These are phyloP conservation scores for Schwanniomyces sp. DNA, from an alignment of 805 yeast genomes.

Conservation along the genomic window DNA sequence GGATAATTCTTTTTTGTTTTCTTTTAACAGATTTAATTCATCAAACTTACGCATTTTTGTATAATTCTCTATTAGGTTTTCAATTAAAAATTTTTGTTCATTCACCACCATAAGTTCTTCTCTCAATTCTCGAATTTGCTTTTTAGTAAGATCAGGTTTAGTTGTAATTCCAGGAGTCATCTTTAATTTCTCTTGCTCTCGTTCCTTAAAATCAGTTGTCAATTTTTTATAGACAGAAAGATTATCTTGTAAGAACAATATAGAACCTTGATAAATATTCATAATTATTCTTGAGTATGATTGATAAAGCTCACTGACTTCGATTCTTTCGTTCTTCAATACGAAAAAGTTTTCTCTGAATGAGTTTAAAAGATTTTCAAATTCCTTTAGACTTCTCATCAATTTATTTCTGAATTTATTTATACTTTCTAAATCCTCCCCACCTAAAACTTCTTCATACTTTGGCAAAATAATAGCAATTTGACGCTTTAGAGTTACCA, in stretches of 20 bases:
- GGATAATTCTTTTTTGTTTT: slow-evolving; percentile 57
- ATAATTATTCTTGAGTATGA: slow-evolving; percentile 33
- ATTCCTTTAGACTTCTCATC: slow-evolving; percentile 28
- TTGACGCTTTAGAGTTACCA: slow-evolving; percentile 21
- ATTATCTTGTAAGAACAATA: slow-evolving; percentile 64
- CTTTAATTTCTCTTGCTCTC: slow-evolving; percentile 21
- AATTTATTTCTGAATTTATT: slow-evolving; percentile 21
- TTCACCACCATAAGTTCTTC: slow-evolving; percentile 83
- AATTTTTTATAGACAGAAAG: slow-evolving; percentile 63
- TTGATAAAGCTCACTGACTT: slow-evolving; percentile 11
- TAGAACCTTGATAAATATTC: slow-evolving; percentile 57
- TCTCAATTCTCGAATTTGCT: slow-evolving; percentile 56
- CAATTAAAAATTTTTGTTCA: slow-evolving; percentile 77
- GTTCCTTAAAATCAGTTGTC: slow-evolving; percentile 45
- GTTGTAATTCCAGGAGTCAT: background rate
- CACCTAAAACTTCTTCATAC: slow-evolving; percentile 14
- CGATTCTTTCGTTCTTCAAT: slow-evolving; percentile 4
- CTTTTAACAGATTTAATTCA: slow-evolving; percentile 61
- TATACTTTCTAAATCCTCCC: slow-evolving; percentile 11
- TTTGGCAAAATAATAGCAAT: slow-evolving; percentile 19
- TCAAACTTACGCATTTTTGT: slow-evolving; percentile 74
- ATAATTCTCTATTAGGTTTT: slow-evolving; percentile 59
- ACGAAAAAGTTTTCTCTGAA: slow-evolving; percentile 23
- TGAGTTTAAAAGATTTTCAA: slow-evolving; percentile 21
- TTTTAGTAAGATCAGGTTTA: slow-evolving; percentile 40